These are phyloP conservation scores for Podaxis pistillaris DNA, from an alignment of 768 basidiomycete genomes.

Conservation along the genomic window DNA sequence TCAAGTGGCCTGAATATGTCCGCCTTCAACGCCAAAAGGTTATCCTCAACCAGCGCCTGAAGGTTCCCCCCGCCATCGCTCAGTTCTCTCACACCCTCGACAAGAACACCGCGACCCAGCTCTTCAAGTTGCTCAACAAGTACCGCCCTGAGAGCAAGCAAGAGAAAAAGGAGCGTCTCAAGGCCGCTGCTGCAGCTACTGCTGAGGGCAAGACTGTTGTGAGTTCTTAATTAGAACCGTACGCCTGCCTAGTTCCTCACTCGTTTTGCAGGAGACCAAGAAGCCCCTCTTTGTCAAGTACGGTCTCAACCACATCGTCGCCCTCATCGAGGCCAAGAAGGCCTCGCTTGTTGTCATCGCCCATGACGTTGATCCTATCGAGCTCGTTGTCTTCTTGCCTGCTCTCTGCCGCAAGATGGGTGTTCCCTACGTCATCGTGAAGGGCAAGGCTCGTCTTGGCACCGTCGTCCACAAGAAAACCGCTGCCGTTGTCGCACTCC, in stretches of 20 bases:
- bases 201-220: conserved; percentile 65
- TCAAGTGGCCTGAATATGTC: conserved; percentile 99
- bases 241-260: not conserved
- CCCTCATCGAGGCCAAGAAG: conserved; percentile 97
- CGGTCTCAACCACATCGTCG: conserved; percentile 95
- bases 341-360: conserved; percentile 93
- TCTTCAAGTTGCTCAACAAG: conserved; percentile 99
- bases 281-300: conserved; percentile 96
- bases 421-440: conserved; percentile 97
- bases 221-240: not conserved
- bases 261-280: conserved; percentile 65
- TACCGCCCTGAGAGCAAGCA: conserved; percentile 92
- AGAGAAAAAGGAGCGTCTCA: conserved; percentile 95
- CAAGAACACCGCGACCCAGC: conserved; percentile 98
- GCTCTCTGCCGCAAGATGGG: conserved; percentile 99
- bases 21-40: conserved; percentile 98
- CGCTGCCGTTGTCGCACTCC: conserved; percentile 83
- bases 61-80: conserved; percentile 97
- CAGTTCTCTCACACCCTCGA: conserved; percentile 98
- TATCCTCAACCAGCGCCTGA: conserved; percentile 94
- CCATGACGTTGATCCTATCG: conserved; percentile 98
- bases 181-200: conserved; percentile 69
- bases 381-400: conserved; percentile 97
- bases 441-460: conserved; percentile 97
- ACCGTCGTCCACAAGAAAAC: conserved; percentile 99